Base-by-base conservation (phyloP, 192 early-diverging fungal species). In the Gryganskiella cystojenkinii region DNA sequence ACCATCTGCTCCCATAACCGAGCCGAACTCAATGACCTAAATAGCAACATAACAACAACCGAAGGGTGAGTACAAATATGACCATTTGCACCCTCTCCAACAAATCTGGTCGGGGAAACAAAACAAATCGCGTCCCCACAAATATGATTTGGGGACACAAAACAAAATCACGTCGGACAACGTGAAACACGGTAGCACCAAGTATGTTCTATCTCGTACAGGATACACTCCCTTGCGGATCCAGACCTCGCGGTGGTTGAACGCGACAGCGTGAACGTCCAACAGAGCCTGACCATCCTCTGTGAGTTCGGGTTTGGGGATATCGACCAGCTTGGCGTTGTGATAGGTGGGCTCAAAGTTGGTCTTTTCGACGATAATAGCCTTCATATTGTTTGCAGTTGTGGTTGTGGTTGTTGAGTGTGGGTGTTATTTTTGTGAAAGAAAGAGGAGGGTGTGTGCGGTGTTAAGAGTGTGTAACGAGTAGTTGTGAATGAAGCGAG, bases 1-100 rank as follows among this genome's bases (percentile, higher is more conserved):
- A 43, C 85, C 85, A 71, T 88, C 87, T 50, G 67, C 69, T 15
- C 86, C 87, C 37, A 88, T 75, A 50, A 81, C 54, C 20, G 87
- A 86, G 40, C 45, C 59, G 53, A 67, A 51, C 13, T 37, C 56
- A 57, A 57, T 37, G 56, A 37, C n/a, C 55, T 37, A n/a, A 56
- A 56, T 20, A 56, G 37, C 25, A 14, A 19, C n/a, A 56, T 13
- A 30, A 57, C 20, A 57, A 42, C 37, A 57, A 57, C n/a, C 25
- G 37, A 57, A 57, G 22, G 35, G 19, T 37, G 35, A 57, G n/a
- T 57, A 57, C 22, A 37, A 42, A 25, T 34, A 57, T 6, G 19
- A 72, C 44, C 56, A 37, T 46, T 88, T 60, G 43, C 28, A 60
- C 37, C 22, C 17, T 44, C 25, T 25, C 44, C 27, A 9, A 25